Conservation (phyloP, 208 protist species). For the Crithidia brevicula region DNA sequence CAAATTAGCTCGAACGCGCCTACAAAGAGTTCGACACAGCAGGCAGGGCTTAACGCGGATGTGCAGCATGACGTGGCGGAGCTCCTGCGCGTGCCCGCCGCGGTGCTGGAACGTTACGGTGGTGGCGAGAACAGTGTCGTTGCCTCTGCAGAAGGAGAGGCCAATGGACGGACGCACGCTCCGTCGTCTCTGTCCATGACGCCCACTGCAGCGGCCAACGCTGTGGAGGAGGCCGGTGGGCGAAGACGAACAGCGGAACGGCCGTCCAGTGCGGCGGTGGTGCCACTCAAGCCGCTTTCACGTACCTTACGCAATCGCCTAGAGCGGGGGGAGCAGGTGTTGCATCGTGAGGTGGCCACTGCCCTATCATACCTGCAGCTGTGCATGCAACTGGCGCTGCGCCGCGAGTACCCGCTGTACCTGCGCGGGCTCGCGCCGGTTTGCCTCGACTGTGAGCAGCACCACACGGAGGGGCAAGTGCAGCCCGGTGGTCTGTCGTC, state of each 20-base stretch:
- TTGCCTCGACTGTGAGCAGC: background rate
- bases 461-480: no score
- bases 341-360: slow-evolving; percentile 20
- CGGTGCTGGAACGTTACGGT: slow-evolving; percentile 13
- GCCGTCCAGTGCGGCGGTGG: background rate
- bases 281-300: background rate
- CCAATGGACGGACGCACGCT: no score
- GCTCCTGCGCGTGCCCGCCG: slow-evolving; percentile 7
- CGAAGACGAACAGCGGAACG: background rate
- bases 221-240: background rate
- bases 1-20: no score
- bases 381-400: slow-evolving; percentile 25
- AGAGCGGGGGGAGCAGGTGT: background rate
- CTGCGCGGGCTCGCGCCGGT: slow-evolving; percentile 16
- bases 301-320: background rate
- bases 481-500: no score
- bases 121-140: background rate
- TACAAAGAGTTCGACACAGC: no score
- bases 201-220: background rate
- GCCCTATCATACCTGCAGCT: slow-evolving; percentile 12
- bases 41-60: no score
- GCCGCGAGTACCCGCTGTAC: slow-evolving; percentile 22
- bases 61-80: background rate
- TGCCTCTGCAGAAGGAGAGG: no score
- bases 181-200: no score